Percentiles rank a stretch among this genome's conserved stretches.
These are phyloP conservation scores for Coemansia sp. DNA, from an alignment of 192 early-diverging fungal species.

Conservation along the genomic window DNA sequence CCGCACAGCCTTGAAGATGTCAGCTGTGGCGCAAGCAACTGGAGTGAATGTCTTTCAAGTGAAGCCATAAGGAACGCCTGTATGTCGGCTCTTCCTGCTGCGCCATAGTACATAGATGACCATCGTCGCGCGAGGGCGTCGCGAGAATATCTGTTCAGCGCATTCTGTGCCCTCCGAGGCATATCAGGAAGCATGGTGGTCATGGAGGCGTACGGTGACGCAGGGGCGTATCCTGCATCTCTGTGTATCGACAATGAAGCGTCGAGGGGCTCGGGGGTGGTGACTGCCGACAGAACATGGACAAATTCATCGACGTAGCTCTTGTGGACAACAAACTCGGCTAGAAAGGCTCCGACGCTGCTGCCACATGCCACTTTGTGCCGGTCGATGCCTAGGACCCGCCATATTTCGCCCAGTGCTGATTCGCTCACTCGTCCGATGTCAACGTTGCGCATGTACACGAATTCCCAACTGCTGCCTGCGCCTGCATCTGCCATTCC, in stretches of 20 bases:
- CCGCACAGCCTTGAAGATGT: too few species aligned
- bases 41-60: constrained; percentile 14
- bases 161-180: constrained; percentile 21
- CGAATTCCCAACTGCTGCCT: constrained; percentile 24
- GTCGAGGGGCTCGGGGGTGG: constrained; percentile 10
- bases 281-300: constrained; percentile 4
- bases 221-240: constrained; percentile 24
- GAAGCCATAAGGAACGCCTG: constrained; percentile 16
- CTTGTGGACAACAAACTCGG: constrained; percentile 31
- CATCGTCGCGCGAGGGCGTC: constrained; percentile 28
- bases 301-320: constrained; percentile 21
- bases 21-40: background rate
- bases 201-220: constrained; percentile 21
- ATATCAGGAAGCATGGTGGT: constrained; percentile 10
- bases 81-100: constrained; percentile 3
- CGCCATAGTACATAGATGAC: constrained; percentile 31
- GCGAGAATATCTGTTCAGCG: constrained; percentile 27
- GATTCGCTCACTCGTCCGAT: constrained; percentile 20
- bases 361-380: constrained; percentile 20
- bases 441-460: constrained; percentile 53
- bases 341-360: constrained; percentile 31
- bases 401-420: constrained; percentile 23
- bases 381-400: constrained; percentile 14
- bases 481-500: background rate
- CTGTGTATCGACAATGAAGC: constrained; percentile 16